Base-by-base conservation (phyloP, 1,139 yeast species). In the Scheffersomyces stambukii region DNA sequence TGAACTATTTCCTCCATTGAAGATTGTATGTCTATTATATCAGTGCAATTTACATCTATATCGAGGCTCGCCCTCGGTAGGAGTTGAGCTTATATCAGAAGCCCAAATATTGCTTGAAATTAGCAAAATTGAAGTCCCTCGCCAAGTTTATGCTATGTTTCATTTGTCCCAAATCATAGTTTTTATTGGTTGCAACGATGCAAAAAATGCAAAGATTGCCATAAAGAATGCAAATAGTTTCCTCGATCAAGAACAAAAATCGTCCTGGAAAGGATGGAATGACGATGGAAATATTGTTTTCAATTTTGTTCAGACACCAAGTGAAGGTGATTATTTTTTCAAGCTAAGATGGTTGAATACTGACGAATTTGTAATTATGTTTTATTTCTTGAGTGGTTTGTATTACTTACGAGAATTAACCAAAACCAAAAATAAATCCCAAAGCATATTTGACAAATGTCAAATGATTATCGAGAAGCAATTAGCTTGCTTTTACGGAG, bases 331-430 rank as follows among this genome's bases (percentile, higher is more conserved):
- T n/a, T n/a, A n/a, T n/a, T n/a, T n/a, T n/a, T n/a, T n/a, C n/a
- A n/a, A n/a, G n/a, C n/a, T n/a, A n/a, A n/a, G 42, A 6, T 71
- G 77, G 76, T 37, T 70, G 12, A 54, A 58, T 19, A 49, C 61
- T 2, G 60, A 59, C 23, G 75, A 70, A 33, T 68, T 66, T 41
- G 53, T 58, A 3, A 46, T 65, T 11, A 32, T 60, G 29, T 55
- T 66, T 18, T 68, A 65, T 64, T 9, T 56, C 63, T 11, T 75
- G 71, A 1, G 44, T 70, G n/a, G 43, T 54, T 12, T 52, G 57
- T 25, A 36, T 64, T 20, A 42, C n/a, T n/a, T n/a, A n/a, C n/a
- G n/a, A n/a, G n/a, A n/a, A n/a, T n/a, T n/a, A n/a, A n/a, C 45
- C 19, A 63, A 57, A 24, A 46, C 62, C 0, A 21, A 29, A 16